phyloP scores from a whole-genome alignment of 768 basidiomycete species.

The Auricularia sp. region DNA sequence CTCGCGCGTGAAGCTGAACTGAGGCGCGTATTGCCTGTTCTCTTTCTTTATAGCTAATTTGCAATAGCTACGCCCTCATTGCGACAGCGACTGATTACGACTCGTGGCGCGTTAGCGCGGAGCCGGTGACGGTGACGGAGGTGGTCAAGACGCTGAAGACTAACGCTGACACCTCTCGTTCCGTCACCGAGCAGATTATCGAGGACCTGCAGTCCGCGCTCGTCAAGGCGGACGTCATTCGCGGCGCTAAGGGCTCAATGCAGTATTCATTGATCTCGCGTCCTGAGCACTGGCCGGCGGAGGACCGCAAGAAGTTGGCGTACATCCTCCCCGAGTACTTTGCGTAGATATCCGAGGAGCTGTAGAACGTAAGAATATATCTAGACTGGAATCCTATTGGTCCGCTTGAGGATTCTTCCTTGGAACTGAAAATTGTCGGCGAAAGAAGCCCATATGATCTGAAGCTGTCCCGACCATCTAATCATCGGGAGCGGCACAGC shows the following conservation, averaged over 20 bases:
- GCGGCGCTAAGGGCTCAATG: constrained; percentile 75
- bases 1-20: constrained; percentile 91
- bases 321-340: constrained; percentile 79
- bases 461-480: too few species aligned
- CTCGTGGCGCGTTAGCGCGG: constrained; percentile 76
- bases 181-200: constrained; percentile 58
- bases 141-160: constrained; percentile 79
- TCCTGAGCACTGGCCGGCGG: constrained; percentile 38
- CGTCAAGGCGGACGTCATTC: constrained; percentile 42
- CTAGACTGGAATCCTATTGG: too few species aligned
- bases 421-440: too few species aligned
- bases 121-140: constrained; percentile 80
- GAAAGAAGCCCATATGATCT: too few species aligned
- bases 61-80: constrained; percentile 78
- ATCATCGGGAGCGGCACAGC: too few species aligned
- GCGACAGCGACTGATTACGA: constrained; percentile 93
- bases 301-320: constrained; percentile 57
- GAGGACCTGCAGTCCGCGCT: constrained; percentile 58
- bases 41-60: not conserved
- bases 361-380: too few species aligned
- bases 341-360: not conserved
- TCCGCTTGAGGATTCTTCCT: too few species aligned
- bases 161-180: constrained; percentile 80
- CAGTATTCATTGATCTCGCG: constrained; percentile 71
- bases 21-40: constrained; percentile 38